Base-by-base conservation (phyloP, 805 yeast species). In the Hanseniaspora osmophila region DNA sequence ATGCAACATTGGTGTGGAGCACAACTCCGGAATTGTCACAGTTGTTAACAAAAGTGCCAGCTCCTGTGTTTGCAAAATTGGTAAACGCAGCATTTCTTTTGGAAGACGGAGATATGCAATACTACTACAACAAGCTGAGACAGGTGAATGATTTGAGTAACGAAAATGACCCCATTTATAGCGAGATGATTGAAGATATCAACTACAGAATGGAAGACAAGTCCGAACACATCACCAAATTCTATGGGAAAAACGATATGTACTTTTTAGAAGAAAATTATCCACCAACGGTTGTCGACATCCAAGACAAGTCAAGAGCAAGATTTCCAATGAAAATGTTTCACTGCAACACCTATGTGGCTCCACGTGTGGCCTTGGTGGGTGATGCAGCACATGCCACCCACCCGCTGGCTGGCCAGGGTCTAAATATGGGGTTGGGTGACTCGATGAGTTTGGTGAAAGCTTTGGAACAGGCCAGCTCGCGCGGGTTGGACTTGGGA, bases 381-480 rank as follows among this genome's bases (percentile, higher is more conserved):
- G 98, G 98, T 22, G 98, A 92, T 63, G 97, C 98, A 1, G 97
- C 97, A 0, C 98, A 92, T 55, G 82, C 96, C 0, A 85, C 95
- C 1, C 97, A 92, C 60, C 98, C 98, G 2, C 69, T 92, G 48
- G 96, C 96, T 3, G 98, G 98, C 10, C 98, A 92, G 64, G 98
- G 98, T 22, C 72, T 92, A 47, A 92, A 92, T 62, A 87, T 90
- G 95, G 98, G 98, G 17, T 96, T 88, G 61, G 80, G 82, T 27
- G 98, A 92, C 59, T 96, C 85, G 1, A 78, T 79, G 47, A 67
- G 79, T 1, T 68, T 92, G 30, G 77, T 80, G 1, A 65, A 59
- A 1, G 84, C 90, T 0, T 56, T 92, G 27, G 94, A 84, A 51
- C 66, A 50, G 10, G 94, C 94, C 0, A 65, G 75, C 2, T 67